These are phyloP conservation scores for Solanum boliviense DNA, from an alignment of 257 asterid genomes.

Conservation along the genomic window DNA sequence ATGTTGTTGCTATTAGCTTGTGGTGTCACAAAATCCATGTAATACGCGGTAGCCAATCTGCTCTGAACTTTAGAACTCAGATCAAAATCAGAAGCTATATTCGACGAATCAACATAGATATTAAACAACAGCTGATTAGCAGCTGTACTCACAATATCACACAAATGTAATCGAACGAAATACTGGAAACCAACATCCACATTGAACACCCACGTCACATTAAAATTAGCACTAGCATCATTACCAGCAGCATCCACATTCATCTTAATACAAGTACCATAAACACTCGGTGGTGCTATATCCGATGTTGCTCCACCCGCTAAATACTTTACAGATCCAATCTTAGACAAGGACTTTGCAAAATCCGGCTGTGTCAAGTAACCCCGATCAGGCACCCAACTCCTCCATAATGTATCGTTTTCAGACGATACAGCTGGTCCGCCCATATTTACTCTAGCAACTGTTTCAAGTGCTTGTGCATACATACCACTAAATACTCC, in stretches of 20 bases:
- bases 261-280: slow-evolving; percentile 45
- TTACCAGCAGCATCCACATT: slow-evolving; percentile 22
- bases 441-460: slow-evolving; percentile 53
- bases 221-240: background rate
- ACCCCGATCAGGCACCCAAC: slow-evolving; percentile 31
- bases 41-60: background rate
- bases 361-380: slow-evolving; percentile 15
- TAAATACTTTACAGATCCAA: slow-evolving; percentile 35
- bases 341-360: slow-evolving; percentile 16
- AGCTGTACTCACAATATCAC: background rate
- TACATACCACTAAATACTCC: slow-evolving; percentile 26
- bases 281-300: slow-evolving; percentile 45
- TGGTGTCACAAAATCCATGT: background rate
- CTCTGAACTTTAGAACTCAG: background rate
- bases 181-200: slow-evolving; percentile 1
- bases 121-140: background rate
- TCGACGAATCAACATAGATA: background rate
- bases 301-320: slow-evolving; percentile 26
- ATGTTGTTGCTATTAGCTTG: background rate
- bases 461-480: slow-evolving; percentile 37
- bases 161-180: background rate
- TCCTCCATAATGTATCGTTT: slow-evolving; percentile 42
- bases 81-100: background rate
- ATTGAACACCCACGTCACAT: background rate
- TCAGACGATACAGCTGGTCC: slow-evolving; percentile 28